A percentile compares a stretch with the other conserved stretches of the same genome.
phyloP scores from a whole-genome alignment of 345 rosid species.

The Aquilaria malaccensis region DNA sequence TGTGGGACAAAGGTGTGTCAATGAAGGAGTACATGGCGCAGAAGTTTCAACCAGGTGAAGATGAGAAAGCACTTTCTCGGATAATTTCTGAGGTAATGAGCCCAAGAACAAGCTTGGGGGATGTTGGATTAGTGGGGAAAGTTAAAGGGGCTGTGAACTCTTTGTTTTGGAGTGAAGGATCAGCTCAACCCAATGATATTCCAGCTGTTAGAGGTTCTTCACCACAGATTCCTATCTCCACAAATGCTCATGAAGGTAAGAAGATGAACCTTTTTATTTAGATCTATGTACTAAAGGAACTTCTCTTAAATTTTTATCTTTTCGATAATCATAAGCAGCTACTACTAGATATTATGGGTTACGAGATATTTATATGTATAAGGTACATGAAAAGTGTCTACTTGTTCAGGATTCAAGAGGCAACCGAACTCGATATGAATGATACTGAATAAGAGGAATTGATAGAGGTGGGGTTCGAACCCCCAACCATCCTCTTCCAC shows the following conservation, averaged over 20 bases:
- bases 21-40: slow-evolving; percentile 61
- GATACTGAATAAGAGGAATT: too few species aligned
- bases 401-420: too few species aligned
- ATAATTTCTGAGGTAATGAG: slow-evolving; percentile 52
- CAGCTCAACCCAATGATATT: slow-evolving; percentile 12
- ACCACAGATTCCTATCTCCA: slow-evolving; percentile 26
- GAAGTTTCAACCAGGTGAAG: slow-evolving; percentile 70
- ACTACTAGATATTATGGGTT: too few species aligned
- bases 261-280: background rate
- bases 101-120: slow-evolving; percentile 39
- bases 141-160: slow-evolving; percentile 43
- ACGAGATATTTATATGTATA: too few species aligned
- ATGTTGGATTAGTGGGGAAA: slow-evolving; percentile 33
- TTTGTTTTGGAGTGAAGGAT: slow-evolving; percentile 26
- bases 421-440: too few species aligned
- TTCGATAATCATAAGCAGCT: too few species aligned
- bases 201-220: slow-evolving; percentile 10
- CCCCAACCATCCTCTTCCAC: too few species aligned
- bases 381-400: too few species aligned
- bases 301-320: too few species aligned
- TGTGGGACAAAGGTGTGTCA: slow-evolving; percentile 71
- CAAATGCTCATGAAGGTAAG: slow-evolving; percentile 40
- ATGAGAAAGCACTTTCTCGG: slow-evolving; percentile 62
- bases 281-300: too few species aligned
- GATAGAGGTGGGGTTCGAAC: too few species aligned